Evolutionary conservation across 2,329 filamentous ascomycete genomes (phyloP), one percentile per base, ranked within the genome.

Genomic region (Talaromyces albobiverticillius): DNA sequence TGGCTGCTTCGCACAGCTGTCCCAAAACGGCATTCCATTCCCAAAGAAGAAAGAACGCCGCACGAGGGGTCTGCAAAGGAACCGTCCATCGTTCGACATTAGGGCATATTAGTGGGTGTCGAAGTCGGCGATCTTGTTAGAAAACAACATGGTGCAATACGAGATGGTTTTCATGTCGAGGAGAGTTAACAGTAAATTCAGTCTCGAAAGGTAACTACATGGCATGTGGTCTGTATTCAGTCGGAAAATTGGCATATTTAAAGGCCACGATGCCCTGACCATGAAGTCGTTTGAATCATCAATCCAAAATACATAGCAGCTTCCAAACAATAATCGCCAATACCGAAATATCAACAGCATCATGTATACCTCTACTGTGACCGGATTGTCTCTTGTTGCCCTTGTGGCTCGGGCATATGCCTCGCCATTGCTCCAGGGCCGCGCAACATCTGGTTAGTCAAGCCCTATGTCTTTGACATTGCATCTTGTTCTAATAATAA

Each of bases 1-100:
- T 47, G 45, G 45, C 45, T n/a, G 13, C 16, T 36, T 47, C 45
- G 45, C 45, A 36, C 8, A 34, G 29, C 45, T 47, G 1, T 47
- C 45, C 45, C 2, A 47, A 47, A 14, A 36, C 9, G 11, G 45
- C 16, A 36, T 16, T 11, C 11, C 1, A n/a, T 16, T 46, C 16
- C 25, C 22, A 23, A 25, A 26, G 31, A 18, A 32, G 43, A 29
- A 46, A 18, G n/a, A 46, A 22, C 25, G 26, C 3, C 9, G 16
- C 26, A 16, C 10, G 20, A 5, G 36, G 20, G 36, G 36, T 10
- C n/a, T 10, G n/a, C 20, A n/a, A n/a, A 40, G n/a, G 11, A 7
- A 7, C n/a, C n/a, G n/a, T n/a, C n/a, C n/a, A n/a, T n/a, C n/a
- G n/a, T n/a, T 22, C 36, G 10, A 5, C 36, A 11, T 40, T 18